Evolutionary conservation across 495 filamentous ascomycete species (phyloP).

Genomic region (Beverwykella pulmonaria): DNA sequence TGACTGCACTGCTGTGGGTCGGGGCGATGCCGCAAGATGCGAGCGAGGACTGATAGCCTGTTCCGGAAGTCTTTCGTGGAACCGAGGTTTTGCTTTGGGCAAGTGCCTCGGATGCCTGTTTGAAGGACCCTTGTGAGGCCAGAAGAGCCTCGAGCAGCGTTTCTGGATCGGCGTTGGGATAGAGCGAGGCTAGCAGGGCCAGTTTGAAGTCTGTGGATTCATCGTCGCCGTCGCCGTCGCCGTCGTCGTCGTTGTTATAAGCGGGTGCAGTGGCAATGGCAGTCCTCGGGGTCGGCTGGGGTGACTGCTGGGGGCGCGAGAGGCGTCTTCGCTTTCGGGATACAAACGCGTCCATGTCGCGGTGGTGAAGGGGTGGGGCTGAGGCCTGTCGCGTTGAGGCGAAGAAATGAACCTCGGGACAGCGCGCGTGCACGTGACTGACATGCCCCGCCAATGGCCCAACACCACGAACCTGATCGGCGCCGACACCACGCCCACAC

Average conservation of each 20-base stretch:
- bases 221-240: constrained; percentile 47
- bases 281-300: constrained; percentile 3
- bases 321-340: constrained; percentile 53
- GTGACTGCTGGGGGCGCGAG: constrained; percentile 24
- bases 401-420: too few relatives aligned
- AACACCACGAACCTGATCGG: too few relatives aligned
- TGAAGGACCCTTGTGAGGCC: constrained; percentile 74
- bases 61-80: constrained; percentile 32
- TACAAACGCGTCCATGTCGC: constrained; percentile 59
- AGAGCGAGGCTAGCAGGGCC: constrained; percentile 76
- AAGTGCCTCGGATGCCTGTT: constrained; percentile 54
- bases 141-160: constrained; percentile 77
- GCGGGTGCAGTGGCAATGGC: too few relatives aligned
- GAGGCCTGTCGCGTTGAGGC: too few relatives aligned
- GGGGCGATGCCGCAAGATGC: constrained; percentile 31
- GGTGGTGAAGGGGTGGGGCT: too few relatives aligned
- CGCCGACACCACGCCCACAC: not conserved
- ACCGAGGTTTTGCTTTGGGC: constrained; percentile 7
- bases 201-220: constrained; percentile 89
- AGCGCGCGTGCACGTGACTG: constrained; percentile 1
- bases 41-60: constrained; percentile 43
- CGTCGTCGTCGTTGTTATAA: not conserved
- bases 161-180: constrained; percentile 63
- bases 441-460: too few relatives aligned
- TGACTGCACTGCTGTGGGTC: constrained; percentile 6